These are phyloP conservation scores for Tephrocybe sp. DNA, from an alignment of 768 basidiomycete genomes.

Conservation along the genomic window DNA sequence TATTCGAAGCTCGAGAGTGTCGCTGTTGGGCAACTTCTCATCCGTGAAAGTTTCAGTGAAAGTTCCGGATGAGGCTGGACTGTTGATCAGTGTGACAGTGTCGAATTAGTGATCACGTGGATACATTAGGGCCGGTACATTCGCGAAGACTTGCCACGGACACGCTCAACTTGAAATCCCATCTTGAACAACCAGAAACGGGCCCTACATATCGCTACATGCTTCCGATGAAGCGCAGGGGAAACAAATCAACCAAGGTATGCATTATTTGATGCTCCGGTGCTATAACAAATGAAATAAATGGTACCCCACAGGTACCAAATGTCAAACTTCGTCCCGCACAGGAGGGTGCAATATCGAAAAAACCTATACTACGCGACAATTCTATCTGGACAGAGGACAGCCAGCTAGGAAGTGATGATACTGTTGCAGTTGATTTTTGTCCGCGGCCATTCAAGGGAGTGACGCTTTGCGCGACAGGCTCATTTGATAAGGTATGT, in stretches of 20 bases:
- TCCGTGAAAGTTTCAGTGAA: no score
- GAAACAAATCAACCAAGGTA: constrained; percentile 70
- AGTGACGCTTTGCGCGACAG: constrained; percentile 71
- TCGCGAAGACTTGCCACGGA: constrained; percentile 11
- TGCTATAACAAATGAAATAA: background rate
- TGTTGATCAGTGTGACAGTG: no score
- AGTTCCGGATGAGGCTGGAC: no score
- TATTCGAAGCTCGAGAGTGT: no score
- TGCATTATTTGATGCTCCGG: background rate
- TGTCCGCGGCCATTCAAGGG: constrained; percentile 69
- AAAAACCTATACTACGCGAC: constrained; percentile 22
- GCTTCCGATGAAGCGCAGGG: constrained; percentile 43
- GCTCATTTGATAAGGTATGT: constrained; percentile 74
- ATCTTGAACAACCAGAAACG: background rate
- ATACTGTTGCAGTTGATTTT: constrained; percentile 41
- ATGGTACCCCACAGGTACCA: constrained; percentile 52
- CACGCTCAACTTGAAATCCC: background rate
- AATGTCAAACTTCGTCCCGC: constrained; percentile 80
- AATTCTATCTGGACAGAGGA: constrained; percentile 44
- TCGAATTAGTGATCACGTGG: constrained; percentile 10
- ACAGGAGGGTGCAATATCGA: constrained; percentile 31
- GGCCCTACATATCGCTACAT: background rate
- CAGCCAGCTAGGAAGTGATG: constrained; percentile 46
- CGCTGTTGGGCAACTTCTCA: no score
- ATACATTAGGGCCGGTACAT: constrained; percentile 17